Evolutionary conservation across 164 flowering plant species (phyloP).

Genomic region (Nymphaea thermarum): DNA sequence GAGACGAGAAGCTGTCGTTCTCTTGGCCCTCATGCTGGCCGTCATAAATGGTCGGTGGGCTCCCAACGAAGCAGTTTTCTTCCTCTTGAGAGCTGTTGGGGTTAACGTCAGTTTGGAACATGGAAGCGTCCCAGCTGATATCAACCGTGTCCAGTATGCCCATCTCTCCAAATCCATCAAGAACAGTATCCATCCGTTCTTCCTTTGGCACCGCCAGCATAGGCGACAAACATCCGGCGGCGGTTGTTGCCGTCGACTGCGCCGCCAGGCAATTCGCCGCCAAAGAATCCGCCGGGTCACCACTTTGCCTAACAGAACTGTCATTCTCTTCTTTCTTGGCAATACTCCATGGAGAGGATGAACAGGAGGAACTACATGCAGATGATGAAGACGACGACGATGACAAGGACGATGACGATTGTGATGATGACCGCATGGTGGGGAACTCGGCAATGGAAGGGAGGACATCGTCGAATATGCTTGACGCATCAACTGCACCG

Average conservation of each 20-base stretch:
- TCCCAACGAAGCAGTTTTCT: background rate
- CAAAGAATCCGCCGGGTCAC: too few relatives aligned
- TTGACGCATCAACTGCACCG: background rate
- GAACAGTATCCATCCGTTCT: constrained; percentile 12
- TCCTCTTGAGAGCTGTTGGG: constrained; percentile 4
- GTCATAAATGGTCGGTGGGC: background rate
- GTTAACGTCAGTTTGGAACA: constrained; percentile 24
- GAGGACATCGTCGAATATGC: constrained; percentile 42
- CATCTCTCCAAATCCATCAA: constrained; percentile 72
- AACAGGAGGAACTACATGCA: constrained; percentile 25
- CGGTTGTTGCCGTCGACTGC: constrained; percentile 18
- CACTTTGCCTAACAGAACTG: background rate
- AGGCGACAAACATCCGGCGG: constrained; percentile 14
- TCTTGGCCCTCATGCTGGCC: constrained; percentile 1
- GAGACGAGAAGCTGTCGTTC: constrained; percentile 1
- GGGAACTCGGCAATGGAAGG: constrained; percentile 76
- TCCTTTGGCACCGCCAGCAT: constrained; percentile 16
- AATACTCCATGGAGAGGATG: constrained; percentile 9
- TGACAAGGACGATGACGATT: constrained; percentile 48
- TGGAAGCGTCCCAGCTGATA: constrained; percentile 34
- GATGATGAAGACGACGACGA: constrained; percentile 50
- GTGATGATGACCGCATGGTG: constrained; percentile 18
- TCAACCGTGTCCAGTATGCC: constrained; percentile 52
- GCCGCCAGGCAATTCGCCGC: background rate
- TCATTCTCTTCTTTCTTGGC: background rate